A percentile compares a stretch with the other conserved stretches of the same genome.
phyloP scores from a whole-genome alignment of 2,329 filamentous ascomycete species.

The Eutypella sp. region DNA sequence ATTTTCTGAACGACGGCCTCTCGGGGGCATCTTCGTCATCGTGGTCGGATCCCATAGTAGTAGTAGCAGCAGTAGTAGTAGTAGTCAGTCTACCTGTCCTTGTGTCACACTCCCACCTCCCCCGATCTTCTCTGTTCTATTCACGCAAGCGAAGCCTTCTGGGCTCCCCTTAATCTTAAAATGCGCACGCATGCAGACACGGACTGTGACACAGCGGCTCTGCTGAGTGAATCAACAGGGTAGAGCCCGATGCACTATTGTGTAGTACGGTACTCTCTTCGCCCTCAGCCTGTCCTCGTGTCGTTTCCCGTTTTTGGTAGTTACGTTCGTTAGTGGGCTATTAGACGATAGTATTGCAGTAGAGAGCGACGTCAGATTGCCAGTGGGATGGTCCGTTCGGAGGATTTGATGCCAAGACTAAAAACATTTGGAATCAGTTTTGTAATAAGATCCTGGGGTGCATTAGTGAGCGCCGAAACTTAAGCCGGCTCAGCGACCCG shows the following conservation, averaged over 20 bases:
- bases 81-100: slow-evolving; percentile 5
- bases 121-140: not conserved
- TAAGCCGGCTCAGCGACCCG: no score
- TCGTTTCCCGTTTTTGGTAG: not conserved
- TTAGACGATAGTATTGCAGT: not conserved
- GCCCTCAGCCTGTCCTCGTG: not conserved
- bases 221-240: not conserved
- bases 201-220: not conserved
- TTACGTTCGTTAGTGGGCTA: not conserved
- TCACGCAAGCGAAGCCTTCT: no score
- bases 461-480: not conserved
- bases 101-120: not conserved
- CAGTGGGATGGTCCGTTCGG: not conserved
- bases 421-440: not conserved
- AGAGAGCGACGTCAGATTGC: not conserved
- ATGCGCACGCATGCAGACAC: not conserved
- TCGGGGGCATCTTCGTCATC: slow-evolving; percentile 10
- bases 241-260: no score
- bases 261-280: no score
- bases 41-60: not conserved
- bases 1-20: slow-evolving; percentile 43
- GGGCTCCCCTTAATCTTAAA: not conserved
- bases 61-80: not conserved
- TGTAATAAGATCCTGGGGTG: not conserved
- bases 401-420: not conserved